Base-by-base conservation (phyloP, 2,329 filamentous ascomycete genomes). In the Monilinia fructicola region DNA sequence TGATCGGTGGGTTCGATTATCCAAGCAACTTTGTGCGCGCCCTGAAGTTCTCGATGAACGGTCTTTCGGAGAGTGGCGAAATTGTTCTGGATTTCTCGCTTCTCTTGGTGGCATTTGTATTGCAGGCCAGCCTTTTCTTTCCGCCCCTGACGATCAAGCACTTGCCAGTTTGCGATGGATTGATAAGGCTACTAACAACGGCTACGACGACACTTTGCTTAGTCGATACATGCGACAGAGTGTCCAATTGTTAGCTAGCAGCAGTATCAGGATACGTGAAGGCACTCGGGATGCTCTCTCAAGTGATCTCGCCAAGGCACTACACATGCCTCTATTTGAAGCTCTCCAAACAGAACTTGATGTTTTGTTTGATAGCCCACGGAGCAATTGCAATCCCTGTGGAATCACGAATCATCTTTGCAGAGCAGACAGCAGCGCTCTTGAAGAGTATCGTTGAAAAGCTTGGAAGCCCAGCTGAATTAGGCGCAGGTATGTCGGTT, bases 41-140 rank as follows among this genome's bases (percentile, higher is more conserved):
- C 75, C 79, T 5, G 84, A 88, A 28, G 76, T 76, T 10, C 76
- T 87, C 23, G 82, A 87, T 46, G 87, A 89, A 69, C 82, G 78
- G 67, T 79, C 80, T 3, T 76, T 89, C 18, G 81, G 84, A 0
- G 86, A 90, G 72, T 90, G 88, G 88, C 83, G 88, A 48, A 90
- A 90, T 69, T 84, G 87, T 71, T 89, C 87, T 1, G 88, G 88
- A 0, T 89, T 90, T 69, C 79, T 90, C 14, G 87, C 87, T 6
- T 89, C 88, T 0, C 77, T 90, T 6, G 87, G 87, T 18, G 87
- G 88, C 2, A 83, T 87, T 64, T 90, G 88, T 74, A 85, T 85
- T 11, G 84, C 87, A 3, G 84, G 86, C 66, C 84, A 87, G 73
- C 79, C 83, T 59, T 78, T 82, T 52, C 28, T 53, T 46, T 54